Conservation (phyloP, 2,329 filamentous ascomycete species). For the Colletotrichum incanum region DNA sequence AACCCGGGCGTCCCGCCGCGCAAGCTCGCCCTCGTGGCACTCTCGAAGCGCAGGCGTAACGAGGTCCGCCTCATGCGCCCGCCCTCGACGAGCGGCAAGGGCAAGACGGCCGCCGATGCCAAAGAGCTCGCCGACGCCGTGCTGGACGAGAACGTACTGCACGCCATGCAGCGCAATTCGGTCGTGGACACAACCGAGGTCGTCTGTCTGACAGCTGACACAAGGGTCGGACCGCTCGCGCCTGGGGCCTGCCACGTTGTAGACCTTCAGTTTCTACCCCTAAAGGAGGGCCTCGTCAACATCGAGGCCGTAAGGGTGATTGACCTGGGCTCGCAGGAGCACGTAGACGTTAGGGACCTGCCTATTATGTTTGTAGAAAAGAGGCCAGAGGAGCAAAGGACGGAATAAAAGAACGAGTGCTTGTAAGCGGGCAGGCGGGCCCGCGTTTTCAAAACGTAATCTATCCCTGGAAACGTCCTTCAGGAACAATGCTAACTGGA, state of each 20-base stretch:
- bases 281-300: slow-evolving; percentile 77
- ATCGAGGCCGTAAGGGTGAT: slow-evolving; percentile 82
- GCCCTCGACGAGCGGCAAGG: slow-evolving; percentile 66
- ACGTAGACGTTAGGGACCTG: slow-evolving; percentile 82
- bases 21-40: slow-evolving; percentile 79
- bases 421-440: background rate
- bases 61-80: slow-evolving; percentile 69
- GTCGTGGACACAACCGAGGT: slow-evolving; percentile 76
- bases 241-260: slow-evolving; percentile 82
- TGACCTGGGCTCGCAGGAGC: slow-evolving; percentile 81
- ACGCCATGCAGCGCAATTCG: slow-evolving; percentile 79
- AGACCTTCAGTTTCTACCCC: slow-evolving; percentile 80
- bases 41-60: slow-evolving; percentile 75
- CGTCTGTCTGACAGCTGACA: slow-evolving; percentile 82
- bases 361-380: slow-evolving; percentile 75
- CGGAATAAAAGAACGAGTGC: slow-evolving; percentile 19
- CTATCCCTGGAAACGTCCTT: background rate
- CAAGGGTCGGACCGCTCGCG: slow-evolving; percentile 80
- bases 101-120: slow-evolving; percentile 43
- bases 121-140: slow-evolving; percentile 74
- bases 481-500: slow-evolving; percentile 11
- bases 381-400: slow-evolving; percentile 37
- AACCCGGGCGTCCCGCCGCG: slow-evolving; percentile 63
- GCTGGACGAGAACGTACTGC: slow-evolving; percentile 79
- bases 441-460: slow-evolving; percentile 7